Conservation (phyloP, 371 early-diverging fungal genomes). For the Haplosporangium sp. region DNA sequence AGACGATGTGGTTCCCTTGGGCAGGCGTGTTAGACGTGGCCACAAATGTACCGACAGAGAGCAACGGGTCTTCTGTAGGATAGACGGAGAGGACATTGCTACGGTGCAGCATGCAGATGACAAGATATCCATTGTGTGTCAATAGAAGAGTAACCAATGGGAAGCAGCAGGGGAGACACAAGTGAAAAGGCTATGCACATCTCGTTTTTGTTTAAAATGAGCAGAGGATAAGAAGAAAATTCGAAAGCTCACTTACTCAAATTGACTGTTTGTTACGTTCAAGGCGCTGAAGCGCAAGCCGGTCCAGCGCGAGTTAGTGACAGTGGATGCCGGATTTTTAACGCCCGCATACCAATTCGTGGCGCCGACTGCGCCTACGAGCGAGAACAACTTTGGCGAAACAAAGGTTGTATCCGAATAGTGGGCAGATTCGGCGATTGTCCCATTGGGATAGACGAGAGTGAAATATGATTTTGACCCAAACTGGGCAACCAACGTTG, state of each 20-base stretch:
- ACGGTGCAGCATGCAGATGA: neutral
- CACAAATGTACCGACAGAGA: conserved; percentile 35
- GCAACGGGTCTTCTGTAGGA: conserved; percentile 18
- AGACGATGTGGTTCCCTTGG: conserved; percentile 38
- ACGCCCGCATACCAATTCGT: conserved; percentile 30
- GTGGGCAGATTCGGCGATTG: conserved; percentile 3
- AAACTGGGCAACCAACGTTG: conserved; percentile 32
- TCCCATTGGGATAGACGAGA: conserved; percentile 38
- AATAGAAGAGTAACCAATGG: too few relatives aligned
- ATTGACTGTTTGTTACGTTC: neutral
- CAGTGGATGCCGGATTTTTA: conserved; percentile 7
- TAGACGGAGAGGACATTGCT: conserved; percentile 19
- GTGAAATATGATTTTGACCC: conserved; percentile 13
- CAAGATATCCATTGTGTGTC: too few relatives aligned
- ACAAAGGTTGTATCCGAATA: conserved; percentile 8
- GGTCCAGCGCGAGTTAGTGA: conserved; percentile 29
- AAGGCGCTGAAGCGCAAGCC: conserved; percentile 36
- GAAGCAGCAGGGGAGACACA: neutral
- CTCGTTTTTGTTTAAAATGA: neutral
- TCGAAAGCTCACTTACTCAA: conserved; percentile 36
- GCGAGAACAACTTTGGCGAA: conserved; percentile 26
- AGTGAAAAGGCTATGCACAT: neutral
- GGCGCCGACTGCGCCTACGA: conserved; percentile 17
- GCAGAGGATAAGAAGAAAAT: conserved; percentile 9
- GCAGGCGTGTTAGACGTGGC: conserved; percentile 26